phyloP scores from a whole-genome alignment of 2,329 filamentous ascomycete genomes.

The Fusarium sp. region DNA sequence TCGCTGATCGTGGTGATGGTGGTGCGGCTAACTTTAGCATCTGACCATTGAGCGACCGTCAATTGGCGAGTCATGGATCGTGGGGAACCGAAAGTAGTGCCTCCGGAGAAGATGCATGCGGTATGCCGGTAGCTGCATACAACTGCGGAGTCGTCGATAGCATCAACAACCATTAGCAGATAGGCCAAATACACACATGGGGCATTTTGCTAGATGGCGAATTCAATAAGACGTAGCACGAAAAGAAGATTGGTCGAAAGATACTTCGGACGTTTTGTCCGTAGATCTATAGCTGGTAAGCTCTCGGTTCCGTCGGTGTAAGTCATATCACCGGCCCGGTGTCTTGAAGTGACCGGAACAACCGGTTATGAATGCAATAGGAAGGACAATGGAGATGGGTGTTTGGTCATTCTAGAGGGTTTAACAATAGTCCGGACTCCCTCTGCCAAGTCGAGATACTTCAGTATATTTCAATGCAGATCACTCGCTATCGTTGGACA shows the following conservation, averaged over 20 bases:
- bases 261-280: not conserved
- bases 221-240: not conserved
- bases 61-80: conserved; percentile 40
- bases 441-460: too few species aligned
- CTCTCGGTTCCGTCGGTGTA: conserved; percentile 14
- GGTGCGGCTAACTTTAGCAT: conserved; percentile 35
- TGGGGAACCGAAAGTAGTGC: conserved; percentile 22
- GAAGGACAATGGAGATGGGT: conserved; percentile 30
- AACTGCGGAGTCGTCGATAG: not conserved
- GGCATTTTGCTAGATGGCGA: conserved; percentile 4
- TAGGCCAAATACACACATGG: not conserved
- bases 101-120: conserved; percentile 1
- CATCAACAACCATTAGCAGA: not conserved
- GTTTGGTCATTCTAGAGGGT: not conserved
- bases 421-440: too few species aligned
- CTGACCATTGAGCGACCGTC: conserved; percentile 40
- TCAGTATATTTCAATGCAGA: too few species aligned
- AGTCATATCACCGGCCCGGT: conserved; percentile 25
- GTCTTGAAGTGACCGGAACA: conserved; percentile 14
- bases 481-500: too few species aligned
- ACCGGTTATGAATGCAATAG: conserved; percentile 11
- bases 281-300: not conserved
- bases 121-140: conserved; percentile 8
- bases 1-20: conserved; percentile 8
- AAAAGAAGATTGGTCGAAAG: not conserved